phyloP scores from a whole-genome alignment of 106 monocot genomes.

The Dactylorhiza incarnata region DNA sequence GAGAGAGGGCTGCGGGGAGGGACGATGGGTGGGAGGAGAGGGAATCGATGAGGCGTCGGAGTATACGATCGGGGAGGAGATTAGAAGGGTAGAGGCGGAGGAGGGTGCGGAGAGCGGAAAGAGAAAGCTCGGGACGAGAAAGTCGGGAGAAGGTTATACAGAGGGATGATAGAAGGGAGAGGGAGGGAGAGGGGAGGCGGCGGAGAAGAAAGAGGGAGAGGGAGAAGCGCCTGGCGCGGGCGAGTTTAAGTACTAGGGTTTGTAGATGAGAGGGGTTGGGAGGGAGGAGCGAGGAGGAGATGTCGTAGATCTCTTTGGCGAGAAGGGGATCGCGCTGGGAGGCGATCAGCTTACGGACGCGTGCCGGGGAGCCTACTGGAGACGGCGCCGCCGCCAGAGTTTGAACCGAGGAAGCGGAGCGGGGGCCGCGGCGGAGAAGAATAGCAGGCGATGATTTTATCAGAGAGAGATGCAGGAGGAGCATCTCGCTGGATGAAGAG shows the following conservation, averaged over 20 bases:
- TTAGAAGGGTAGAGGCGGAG: slow-evolving; percentile 14
- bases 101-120: slow-evolving; percentile 18
- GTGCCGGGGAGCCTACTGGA: slow-evolving; percentile 37
- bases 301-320: slow-evolving; percentile 49
- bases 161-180: slow-evolving; percentile 11
- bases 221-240: slow-evolving; percentile 29
- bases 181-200: slow-evolving; percentile 18
- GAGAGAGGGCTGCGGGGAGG: slow-evolving; percentile 24
- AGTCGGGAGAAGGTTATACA: slow-evolving; percentile 19
- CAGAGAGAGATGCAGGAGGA: too few species aligned
- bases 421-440: neutral
- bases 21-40: slow-evolving; percentile 30
- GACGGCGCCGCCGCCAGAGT: neutral
- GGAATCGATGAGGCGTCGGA: slow-evolving; percentile 24
- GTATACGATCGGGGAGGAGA: slow-evolving; percentile 23
- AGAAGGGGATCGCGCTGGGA: slow-evolving; percentile 73
- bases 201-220: slow-evolving; percentile 26
- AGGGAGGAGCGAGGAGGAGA: slow-evolving; percentile 33
- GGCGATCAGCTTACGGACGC: slow-evolving; percentile 72
- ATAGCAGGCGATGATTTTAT: neutral
- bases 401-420: neutral
- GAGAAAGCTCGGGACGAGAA: slow-evolving; percentile 17
- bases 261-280: slow-evolving; percentile 40
- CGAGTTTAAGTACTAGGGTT: slow-evolving; percentile 30
- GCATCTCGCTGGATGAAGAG: too few species aligned